Evolutionary conservation across 2,329 filamentous ascomycete genomes (phyloP), one percentile per base, ranked within the genome.

Genomic region (Sarocladiaceae sp.): DNA sequence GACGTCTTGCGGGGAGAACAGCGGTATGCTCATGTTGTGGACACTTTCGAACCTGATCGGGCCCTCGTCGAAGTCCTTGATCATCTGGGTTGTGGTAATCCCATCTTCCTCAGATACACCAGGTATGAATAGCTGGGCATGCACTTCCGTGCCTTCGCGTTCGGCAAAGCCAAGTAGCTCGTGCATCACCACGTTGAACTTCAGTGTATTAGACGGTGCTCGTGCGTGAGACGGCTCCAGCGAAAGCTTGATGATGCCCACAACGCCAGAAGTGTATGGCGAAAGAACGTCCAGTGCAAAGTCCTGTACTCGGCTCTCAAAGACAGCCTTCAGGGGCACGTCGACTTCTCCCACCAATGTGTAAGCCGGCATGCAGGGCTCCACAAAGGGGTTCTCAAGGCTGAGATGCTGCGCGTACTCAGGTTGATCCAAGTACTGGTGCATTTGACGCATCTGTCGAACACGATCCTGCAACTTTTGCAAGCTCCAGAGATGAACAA

Each of bases 151-250:
- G 12, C 93, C 93, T 68, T 98, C 93, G 50, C 91, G 81, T 65
- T 98, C 93, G 0, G 93, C 85, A 54, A 98, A 98, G 1, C 93
- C 93, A 27, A 93, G 69, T 67, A 98, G 79, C 58, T 97, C 89
- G 58, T 95, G 90, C 88, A 98, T 95, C 24, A 97, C 90, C 4
- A 97, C 90, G 56, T 97, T 98, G 68, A 98, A 98, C 61, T 97
- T 98, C 47, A 97, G 70, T 2, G 88, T 96, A 47, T 87, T 93
- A 11, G 88, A 86, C 12, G 93, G 93, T 3, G 90, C 91, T 56
- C 94, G 83, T 2, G 91, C 90, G 39, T 88, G 91, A 1, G 91
- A 97, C 12, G 93, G 93, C 59, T 98, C 93, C 6, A 98, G 69
- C 0, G 91, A 91, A 29, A 98, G 70, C 56, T 89, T 87, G 52